Evolutionary conservation across 768 basidiomycete species (phyloP), one percentile per base, ranked within the genome.

Genomic region (Pilatotrama ljubarskyi): DNA sequence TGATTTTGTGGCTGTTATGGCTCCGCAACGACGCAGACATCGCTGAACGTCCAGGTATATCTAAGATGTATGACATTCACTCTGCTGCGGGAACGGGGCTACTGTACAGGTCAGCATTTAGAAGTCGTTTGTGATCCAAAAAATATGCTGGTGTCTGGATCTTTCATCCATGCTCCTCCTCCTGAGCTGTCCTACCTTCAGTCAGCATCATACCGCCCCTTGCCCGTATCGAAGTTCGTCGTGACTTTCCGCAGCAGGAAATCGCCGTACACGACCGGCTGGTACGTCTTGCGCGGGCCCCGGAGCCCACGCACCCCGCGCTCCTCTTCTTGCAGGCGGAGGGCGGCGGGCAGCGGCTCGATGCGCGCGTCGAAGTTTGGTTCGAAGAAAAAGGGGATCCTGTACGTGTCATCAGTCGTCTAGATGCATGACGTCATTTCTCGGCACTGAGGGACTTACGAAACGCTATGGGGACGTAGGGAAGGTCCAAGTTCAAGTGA

Each of bases 331-430:
- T 77, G 77, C 10, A 81, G 66, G 35, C 86, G 81, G 25, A 79
- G 67, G 0, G 84, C 86, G 6, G 86, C 85, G 4, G 78, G 76
- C 6, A 95, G 75, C 0, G 93, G 90, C 63, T 79, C 73, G 47
- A 97, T 76, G 1, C 76, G 58, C 0, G 93, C 90, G 59, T 86
- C 77, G 67, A 92, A 93, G 58, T 91, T 92, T 0, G 95, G 94
- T 72, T 96, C 95, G 63, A 91, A 96, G 80, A 97, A 97, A 76
- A 96, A 96, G 0, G 95, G 95, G 18, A 95, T 81, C 9, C 91
- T 93, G 57, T 7, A 15, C n/a, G 26, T 40, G 9, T 10, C 18
- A 7, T 36, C 46, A 24, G 42, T 29, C 17, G 17, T 2, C 8
- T 48, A 14, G 43, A 18, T 35, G 10, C n/a, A 37, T 1, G 26